A percentile compares a stretch with the other conserved stretches of the same genome.
These are phyloP conservation scores for Entophlyctis helioformis DNA, from an alignment of 192 early-diverging fungal species.

Conservation along the genomic window DNA sequence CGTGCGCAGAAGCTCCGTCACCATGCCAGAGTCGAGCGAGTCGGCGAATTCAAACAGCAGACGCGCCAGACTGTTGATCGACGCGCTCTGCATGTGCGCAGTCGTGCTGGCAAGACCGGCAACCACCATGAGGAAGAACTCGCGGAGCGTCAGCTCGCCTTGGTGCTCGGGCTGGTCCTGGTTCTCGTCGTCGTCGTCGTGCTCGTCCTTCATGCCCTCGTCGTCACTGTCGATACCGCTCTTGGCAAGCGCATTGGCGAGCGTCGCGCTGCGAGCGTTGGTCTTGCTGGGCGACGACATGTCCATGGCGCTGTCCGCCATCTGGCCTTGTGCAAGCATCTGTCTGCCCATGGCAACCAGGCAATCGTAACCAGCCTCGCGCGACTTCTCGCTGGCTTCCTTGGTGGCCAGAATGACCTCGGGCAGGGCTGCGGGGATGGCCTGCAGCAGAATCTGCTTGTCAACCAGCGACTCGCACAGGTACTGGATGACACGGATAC, in stretches of 20 bases:
- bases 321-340: slow-evolving; percentile 68
- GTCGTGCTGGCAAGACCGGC: slow-evolving; percentile 91
- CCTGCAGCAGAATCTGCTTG: slow-evolving; percentile 45
- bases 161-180: slow-evolving; percentile 13
- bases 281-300: background rate
- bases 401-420: slow-evolving; percentile 91
- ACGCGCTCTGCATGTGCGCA: slow-evolving; percentile 83
- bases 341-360: slow-evolving; percentile 80
- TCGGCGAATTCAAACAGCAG: slow-evolving; percentile 86
- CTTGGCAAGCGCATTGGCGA: background rate
- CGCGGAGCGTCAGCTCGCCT: slow-evolving; percentile 26
- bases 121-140: slow-evolving; percentile 87
- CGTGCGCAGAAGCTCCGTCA: slow-evolving; percentile 65
- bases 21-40: slow-evolving; percentile 14
- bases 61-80: slow-evolving; percentile 69
- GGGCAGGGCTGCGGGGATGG: slow-evolving; percentile 75
- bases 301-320: too few species aligned
- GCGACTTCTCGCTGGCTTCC: slow-evolving; percentile 81
- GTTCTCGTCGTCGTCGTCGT: slow-evolving; percentile 11
- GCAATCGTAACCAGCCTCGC: slow-evolving; percentile 69
- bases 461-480: slow-evolving; percentile 57
- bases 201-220: slow-evolving; percentile 10
- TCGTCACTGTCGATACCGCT: slow-evolving; percentile 5
- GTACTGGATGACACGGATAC: slow-evolving; percentile 55
- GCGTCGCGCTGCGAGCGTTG: background rate